Conservation (phyloP, 179 eudicot species). For the Silene vulgaris region DNA sequence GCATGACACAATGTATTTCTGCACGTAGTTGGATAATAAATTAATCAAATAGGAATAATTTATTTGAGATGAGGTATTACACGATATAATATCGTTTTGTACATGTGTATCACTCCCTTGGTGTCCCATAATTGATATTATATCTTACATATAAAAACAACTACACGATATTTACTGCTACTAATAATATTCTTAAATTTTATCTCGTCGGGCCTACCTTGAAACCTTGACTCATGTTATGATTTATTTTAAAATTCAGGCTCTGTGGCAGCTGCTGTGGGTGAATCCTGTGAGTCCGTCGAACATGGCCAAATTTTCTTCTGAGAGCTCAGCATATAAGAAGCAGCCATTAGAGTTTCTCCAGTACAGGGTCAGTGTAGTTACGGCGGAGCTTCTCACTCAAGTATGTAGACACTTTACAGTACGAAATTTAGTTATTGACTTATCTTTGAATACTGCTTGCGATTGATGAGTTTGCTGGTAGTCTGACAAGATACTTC, state of each 20-base stretch:
- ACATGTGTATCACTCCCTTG: too few species aligned
- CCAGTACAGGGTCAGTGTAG: constrained; percentile 76
- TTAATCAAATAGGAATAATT: neutral
- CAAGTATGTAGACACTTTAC: constrained; percentile 50
- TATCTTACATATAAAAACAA: too few species aligned
- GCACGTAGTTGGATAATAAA: neutral
- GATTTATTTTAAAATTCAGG: constrained; percentile 36
- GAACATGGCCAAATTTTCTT: constrained; percentile 35
- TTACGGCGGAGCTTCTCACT: constrained; percentile 80
- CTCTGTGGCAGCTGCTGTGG: constrained; percentile 96
- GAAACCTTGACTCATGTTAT: neutral
- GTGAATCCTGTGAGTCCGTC: constrained; percentile 56
- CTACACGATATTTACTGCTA: neutral
- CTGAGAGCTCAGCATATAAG: constrained; percentile 42
- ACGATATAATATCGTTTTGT: neutral
- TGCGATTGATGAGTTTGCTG: neutral
- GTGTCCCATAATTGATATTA: too few species aligned
- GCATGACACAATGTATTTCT: neutral
- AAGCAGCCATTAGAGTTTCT: constrained; percentile 63
- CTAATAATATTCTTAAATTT: neutral
- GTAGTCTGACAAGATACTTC: neutral
- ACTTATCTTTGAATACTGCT: neutral
- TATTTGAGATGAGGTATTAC: neutral
- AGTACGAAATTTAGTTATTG: neutral
- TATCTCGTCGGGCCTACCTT: neutral